Evolutionary conservation across 441 rosid species (phyloP).

Genomic region (Metrosideros polymorpha): DNA sequence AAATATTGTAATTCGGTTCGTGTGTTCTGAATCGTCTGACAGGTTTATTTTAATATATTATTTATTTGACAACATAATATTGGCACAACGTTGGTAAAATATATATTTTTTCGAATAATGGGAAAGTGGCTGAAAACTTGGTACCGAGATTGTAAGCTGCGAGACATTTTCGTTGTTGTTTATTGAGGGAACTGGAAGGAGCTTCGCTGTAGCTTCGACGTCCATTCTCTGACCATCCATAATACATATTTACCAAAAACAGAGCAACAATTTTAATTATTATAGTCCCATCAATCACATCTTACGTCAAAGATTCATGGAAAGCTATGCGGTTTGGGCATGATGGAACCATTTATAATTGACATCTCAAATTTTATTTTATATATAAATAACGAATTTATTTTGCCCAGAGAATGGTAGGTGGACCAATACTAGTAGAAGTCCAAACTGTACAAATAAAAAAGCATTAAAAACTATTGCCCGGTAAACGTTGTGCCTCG

Average conservation of each 20-base stretch:
- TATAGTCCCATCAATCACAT: neutral
- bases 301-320: neutral
- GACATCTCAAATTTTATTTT: neutral
- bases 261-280: neutral
- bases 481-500: too few species aligned
- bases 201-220: neutral
- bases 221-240: neutral
- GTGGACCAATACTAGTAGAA: too few species aligned
- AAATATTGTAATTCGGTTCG: neutral
- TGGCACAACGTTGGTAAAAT: neutral
- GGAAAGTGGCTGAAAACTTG: neutral
- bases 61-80: neutral
- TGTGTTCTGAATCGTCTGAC: neutral
- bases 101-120: too few species aligned
- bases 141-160: neutral
- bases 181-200: neutral
- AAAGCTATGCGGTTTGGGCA: neutral
- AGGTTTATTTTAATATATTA: neutral
- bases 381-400: too few species aligned
- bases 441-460: too few species aligned
- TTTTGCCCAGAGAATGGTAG: too few species aligned
- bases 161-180: neutral
- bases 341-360: neutral
- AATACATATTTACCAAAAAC: neutral
- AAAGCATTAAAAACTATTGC: too few species aligned